Evolutionary conservation across 371 early-diverging fungal species (phyloP), one percentile per base, ranked within the genome.

Genomic region (Amoeboaphelidium protococcarum): DNA sequence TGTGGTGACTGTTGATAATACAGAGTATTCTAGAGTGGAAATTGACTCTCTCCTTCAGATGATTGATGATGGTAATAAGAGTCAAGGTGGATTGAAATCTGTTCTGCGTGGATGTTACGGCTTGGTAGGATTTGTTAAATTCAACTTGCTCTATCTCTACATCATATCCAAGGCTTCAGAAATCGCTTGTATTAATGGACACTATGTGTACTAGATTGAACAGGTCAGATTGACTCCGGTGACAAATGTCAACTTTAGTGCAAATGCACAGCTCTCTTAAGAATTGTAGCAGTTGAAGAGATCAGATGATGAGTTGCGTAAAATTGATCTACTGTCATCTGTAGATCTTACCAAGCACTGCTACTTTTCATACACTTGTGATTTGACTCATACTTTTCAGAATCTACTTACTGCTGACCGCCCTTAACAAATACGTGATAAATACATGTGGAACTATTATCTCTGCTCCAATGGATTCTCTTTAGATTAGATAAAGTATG

Each of bases 381-480:
- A 95, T 58, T 66, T 95, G 16, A 86, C 90, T 1, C 68, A 80
- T 43, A 74, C 83, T 1, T 61, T 95, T 25, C 96, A 95, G 55
- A 68, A 71, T 52, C 91, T 92, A 54, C 67, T 95, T 71, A 68
- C 70, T 2, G 21, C 40, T 26, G 47, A 52, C 26, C 50, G 56
- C 23, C 6, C 6, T 31, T 65, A 56, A 44, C 49, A 54, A 10
- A 64, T 64, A 48, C 80, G 83, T 52, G 73, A 75, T 25, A 87
- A 86, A 80, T 92, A 91, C 69, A 75, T 90, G 12, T 95, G 92
- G 53, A 94, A 95, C 58, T 70, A 78, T 54, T 76, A 82, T 54
- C 60, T 91, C 22, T 57, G 85, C 2, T 61, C 68, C 53, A 65
- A 69, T 22, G 86, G 77, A 1, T 80, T 80, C 53, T 62, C 66